phyloP scores from a whole-genome alignment of 495 filamentous ascomycete genomes.

The Entonaema liquescens region DNA sequence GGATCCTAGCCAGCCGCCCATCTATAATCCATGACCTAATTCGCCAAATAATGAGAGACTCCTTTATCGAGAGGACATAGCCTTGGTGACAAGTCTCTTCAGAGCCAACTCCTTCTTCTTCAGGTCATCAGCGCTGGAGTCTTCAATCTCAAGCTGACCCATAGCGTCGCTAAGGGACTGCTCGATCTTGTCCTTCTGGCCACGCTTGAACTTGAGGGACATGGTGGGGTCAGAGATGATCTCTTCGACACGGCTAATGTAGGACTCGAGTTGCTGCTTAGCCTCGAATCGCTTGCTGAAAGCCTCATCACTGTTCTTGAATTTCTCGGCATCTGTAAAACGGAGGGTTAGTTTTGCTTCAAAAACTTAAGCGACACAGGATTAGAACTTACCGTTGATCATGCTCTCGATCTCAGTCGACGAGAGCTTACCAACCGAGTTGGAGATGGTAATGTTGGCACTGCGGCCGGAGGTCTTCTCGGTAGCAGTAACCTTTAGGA shows the following conservation, averaged over 20 bases:
- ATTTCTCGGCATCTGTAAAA: slow-evolving; percentile 88
- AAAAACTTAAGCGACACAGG: neutral
- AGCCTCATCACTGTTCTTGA: slow-evolving; percentile 96
- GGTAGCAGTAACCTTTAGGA: slow-evolving; percentile 98
- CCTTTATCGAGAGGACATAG: slow-evolving; percentile 85
- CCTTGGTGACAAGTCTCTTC: slow-evolving; percentile 98
- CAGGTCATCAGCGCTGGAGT: slow-evolving; percentile 89
- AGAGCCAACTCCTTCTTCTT: slow-evolving; percentile 99
- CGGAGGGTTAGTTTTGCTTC: slow-evolving; percentile 29
- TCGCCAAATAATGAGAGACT: slow-evolving; percentile 40
- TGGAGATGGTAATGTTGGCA: slow-evolving; percentile 99
- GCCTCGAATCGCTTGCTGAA: slow-evolving; percentile 99
- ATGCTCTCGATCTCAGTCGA: slow-evolving; percentile 95
- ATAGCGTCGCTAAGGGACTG: slow-evolving; percentile 69
- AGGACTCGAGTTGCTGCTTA: slow-evolving; percentile 97
- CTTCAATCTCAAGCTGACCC: slow-evolving; percentile 59
- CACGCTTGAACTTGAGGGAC: slow-evolving; percentile 97
- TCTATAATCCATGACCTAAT: slow-evolving; percentile 47
- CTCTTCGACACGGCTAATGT: slow-evolving; percentile 98
- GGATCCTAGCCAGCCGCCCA: slow-evolving; percentile 45
- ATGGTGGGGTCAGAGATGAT: slow-evolving; percentile 96
- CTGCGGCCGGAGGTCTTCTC: slow-evolving; percentile 98
- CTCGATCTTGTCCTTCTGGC: slow-evolving; percentile 99
- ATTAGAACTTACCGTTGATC: slow-evolving; percentile 75
- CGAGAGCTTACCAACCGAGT: slow-evolving; percentile 98